Evolutionary conservation across 768 basidiomycete species (phyloP), one percentile per base, ranked within the genome.

Genomic region (Phaffia australis): DNA sequence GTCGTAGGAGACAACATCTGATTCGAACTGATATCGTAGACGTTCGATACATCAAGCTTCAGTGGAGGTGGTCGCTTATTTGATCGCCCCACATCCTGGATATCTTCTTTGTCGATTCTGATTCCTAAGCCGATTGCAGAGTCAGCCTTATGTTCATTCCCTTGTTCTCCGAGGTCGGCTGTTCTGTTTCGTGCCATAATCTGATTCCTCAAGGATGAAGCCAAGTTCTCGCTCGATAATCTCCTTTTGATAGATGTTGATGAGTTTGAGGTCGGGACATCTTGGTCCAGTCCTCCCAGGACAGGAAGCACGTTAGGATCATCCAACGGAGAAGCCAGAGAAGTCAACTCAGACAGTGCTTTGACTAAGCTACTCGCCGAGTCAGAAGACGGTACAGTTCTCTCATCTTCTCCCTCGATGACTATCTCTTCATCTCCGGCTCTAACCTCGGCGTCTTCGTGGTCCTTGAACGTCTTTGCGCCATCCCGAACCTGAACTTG

Each of bases 181-280:
- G 48, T 51, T n/a, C 50, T 6, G 27, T 61, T 61, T 23, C 49
- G 35, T 27, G 48, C 47, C 48, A 21, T 11, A 18, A 61, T 61
- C 49, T 50, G 49, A 48, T 61, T 48, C 48, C 60, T 47, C 60
- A 61, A 18, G 18, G 21, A 21, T 23, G 60, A 61, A 7, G 60
- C 60, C 18, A 61, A 42, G 11, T 42, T 42, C 6, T 42, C 35
- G 35, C 35, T 42, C 6, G 35, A 42, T 5, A 42, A 11, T 42
- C 11, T 42, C 35, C 35, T 42, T 42, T 11, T 4, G 11, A 42
- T 42, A 42, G 35, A 11, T 42, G 35, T 42, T 42, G 35, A 42
- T 42, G 35, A 42, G 35, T 42, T 42, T 11, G 35, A 42, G 35
- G 4, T 42, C 11, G 35, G 11, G 11, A 5, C 35, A 42, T 42